Base-by-base conservation (phyloP, 306 rosid genomes). In the Vigna radiata region DNA sequence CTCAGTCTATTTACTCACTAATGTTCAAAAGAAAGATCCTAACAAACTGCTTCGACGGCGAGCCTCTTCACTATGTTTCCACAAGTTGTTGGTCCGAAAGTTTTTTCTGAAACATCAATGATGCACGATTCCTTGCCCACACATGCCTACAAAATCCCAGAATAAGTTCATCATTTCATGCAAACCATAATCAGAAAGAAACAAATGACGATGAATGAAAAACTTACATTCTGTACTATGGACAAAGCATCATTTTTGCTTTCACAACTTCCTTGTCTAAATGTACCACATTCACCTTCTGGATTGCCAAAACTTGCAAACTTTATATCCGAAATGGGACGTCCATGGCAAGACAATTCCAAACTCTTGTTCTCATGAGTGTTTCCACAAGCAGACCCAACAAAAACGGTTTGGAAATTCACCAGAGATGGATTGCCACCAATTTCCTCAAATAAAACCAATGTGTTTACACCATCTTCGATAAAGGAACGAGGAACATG, bases 371-470 rank as follows among this genome's bases (percentile, higher is more conserved):
- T 75, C 81, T 89, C 90, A 2, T 70, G 17, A 1, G 81, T 78
- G 16, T 83, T 82, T 16, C 68, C 93, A 27, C 90, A 85, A 0
- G 63, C 77, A 3, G 36, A 76, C 3, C 83, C 88, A 16, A 73
- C 73, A 1, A 47, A 0, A 14, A 85, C 41, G 0, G 89, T 87
- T 17, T 53, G 79, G 73, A 89, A 89, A 6, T 76, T 86, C 13
- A 86, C 89, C 0, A 31, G 47, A 1, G 85, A 77, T 6, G 90
- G 87, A 5, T 82, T 84, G 1, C 90, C 87, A n/a, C 93, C 89
- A 14, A 89, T 60, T 60, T 89, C 89, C 81, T 86, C 92, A 9
- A 89, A 89, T 85, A 86, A 61, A 14, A 86, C 86, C 82, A 86
- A n/a, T 0, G 82, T 77, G 74, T 85, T 89, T 0, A 16, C 79